Evolutionary conservation across 441 rosid species (phyloP).

Genomic region (Pelargonium myrrhifolium): DNA sequence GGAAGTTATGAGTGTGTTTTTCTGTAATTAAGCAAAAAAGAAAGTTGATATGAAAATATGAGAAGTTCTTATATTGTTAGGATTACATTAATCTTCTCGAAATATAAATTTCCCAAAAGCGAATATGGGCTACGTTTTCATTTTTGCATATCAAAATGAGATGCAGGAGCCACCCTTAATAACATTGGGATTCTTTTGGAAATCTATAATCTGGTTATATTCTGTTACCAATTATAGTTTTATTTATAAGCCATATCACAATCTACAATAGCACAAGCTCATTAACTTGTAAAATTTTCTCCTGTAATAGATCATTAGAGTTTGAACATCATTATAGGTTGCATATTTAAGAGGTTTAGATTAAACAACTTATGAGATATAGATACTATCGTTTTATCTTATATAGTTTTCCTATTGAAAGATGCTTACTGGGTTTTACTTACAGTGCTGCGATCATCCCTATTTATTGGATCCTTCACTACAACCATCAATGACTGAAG

Average conservation of each 20-base stretch:
- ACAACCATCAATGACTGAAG: constrained; percentile 32
- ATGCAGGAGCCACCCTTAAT: not conserved
- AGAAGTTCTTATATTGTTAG: not conserved
- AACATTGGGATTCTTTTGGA: constrained; percentile 5
- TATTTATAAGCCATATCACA: not conserved
- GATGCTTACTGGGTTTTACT: constrained; percentile 8
- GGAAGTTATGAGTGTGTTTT: not conserved
- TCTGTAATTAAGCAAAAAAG: not conserved
- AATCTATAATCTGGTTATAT: not conserved
- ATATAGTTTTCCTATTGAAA: not conserved
- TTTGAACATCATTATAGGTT: not conserved
- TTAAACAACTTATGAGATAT: not conserved
- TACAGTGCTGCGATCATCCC: constrained; percentile 96
- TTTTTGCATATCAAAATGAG: not conserved
- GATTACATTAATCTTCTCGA: not conserved
- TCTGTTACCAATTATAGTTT: not conserved
- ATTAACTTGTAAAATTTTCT: not conserved
- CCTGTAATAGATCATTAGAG: not conserved
- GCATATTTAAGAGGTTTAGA: not conserved
- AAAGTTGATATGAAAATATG: not conserved
- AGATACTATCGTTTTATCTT: not conserved
- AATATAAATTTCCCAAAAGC: not conserved
- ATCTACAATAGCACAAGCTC: not conserved
- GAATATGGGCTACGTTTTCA: not conserved
- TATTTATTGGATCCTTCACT: constrained; percentile 48